Conservation (phyloP, 129 eudicot genomes). For the Gnaphalium uliginosum region DNA sequence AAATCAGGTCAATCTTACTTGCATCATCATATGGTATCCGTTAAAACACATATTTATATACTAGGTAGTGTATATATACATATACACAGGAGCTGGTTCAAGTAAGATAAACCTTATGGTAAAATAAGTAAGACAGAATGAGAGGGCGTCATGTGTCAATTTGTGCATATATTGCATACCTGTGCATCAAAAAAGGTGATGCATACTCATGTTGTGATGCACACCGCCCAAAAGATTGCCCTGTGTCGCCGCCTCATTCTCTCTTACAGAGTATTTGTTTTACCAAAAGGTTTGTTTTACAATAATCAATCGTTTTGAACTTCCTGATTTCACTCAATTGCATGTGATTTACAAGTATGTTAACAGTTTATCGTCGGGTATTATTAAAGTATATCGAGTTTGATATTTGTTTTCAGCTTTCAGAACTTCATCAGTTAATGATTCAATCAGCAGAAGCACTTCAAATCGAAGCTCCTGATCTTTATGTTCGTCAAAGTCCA, state of each 20-base stretch:
- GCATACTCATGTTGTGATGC: background rate
- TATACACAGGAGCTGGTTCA: background rate
- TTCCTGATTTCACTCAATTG: background rate
- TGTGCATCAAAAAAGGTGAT: background rate
- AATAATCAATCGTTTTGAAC: background rate
- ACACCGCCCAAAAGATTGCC: background rate
- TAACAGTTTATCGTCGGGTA: background rate
- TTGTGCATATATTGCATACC: background rate
- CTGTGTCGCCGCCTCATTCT: background rate
- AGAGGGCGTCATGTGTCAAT: background rate
- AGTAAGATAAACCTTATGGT: background rate
- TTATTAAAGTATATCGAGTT: background rate
- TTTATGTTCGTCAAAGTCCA: conserved; percentile 92
- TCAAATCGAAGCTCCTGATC: conserved; percentile 85
- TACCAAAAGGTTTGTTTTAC: background rate
- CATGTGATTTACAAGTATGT: background rate
- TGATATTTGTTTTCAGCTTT: conserved; percentile 51
- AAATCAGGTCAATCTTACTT: conserved; percentile 60
- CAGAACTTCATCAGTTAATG: conserved; percentile 94
- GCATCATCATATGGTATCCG: background rate
- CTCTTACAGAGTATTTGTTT: background rate
- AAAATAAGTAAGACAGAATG: background rate
- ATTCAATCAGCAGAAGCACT: conserved; percentile 71
- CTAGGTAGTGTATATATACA: no score
- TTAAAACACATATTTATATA: background rate